A percentile compares a stretch with the other conserved stretches of the same genome.
Conservation (phyloP, 1,139 yeast species). For the Hanseniaspora gamundiae region DNA sequence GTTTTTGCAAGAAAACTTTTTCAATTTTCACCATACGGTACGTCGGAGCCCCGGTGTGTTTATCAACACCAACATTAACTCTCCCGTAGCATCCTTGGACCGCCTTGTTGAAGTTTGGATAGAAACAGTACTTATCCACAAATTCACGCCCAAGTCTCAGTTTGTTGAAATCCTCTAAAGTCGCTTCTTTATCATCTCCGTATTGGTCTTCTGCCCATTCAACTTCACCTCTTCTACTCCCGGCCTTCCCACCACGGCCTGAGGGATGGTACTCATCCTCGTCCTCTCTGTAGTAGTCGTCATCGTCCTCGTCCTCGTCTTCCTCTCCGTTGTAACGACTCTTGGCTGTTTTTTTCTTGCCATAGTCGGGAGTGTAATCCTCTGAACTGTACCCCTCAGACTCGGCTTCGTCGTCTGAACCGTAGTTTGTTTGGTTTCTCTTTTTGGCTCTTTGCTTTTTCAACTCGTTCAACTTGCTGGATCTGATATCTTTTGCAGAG, state of each 20-base stretch:
- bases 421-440: constrained; percentile 27
- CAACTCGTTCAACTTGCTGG: constrained; percentile 65
- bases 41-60: constrained; percentile 47
- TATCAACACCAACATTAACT: constrained; percentile 65
- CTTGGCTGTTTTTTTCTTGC: background rate
- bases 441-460: constrained; percentile 74
- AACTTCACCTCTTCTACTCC: constrained; percentile 21
- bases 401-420: constrained; percentile 32
- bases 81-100: constrained; percentile 70
- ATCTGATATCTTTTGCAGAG: constrained; percentile 28
- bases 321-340: constrained; percentile 6
- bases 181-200: constrained; percentile 30
- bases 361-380: background rate
- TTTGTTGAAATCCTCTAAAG: constrained; percentile 49
- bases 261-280: constrained; percentile 19
- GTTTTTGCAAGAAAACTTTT: constrained; percentile 45
- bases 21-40: constrained; percentile 80
- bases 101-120: constrained; percentile 64
- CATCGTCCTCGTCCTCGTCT: constrained; percentile 26
- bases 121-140: constrained; percentile 63
- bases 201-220: constrained; percentile 32
- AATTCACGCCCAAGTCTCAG: constrained; percentile 67
- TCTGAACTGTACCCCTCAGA: background rate
- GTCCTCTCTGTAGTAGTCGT: constrained; percentile 21
- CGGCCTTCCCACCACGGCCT: constrained; percentile 1